A percentile compares a stretch with the other conserved stretches of the same genome.
Evolutionary conservation across 805 yeast species (phyloP).

Genomic region (Teunomyces stri): DNA sequence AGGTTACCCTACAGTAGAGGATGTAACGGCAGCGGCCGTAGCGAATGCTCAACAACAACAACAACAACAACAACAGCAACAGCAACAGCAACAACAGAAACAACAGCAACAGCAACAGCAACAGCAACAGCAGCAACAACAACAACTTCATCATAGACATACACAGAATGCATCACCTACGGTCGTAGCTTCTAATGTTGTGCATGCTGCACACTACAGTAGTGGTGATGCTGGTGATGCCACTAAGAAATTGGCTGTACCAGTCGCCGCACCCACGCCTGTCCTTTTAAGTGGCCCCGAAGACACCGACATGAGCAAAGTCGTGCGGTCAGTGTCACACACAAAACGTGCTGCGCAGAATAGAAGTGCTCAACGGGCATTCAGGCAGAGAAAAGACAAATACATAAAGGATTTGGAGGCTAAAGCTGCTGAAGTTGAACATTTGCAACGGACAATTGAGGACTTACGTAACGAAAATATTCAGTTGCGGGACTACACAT

Average conservation of each 20-base stretch:
- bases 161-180: conserved; percentile 3
- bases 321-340: conserved; percentile 48
- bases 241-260: background rate
- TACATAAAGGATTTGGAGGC: conserved; percentile 77
- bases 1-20: conserved; percentile 25
- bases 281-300: background rate
- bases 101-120: conserved; percentile 15
- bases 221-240: conserved; percentile 1
- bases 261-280: background rate
- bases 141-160: conserved; percentile 1
- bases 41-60: conserved; percentile 20
- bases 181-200: background rate
- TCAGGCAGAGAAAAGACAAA: conserved; percentile 78
- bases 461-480: conserved; percentile 67
- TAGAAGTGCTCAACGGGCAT: conserved; percentile 88
- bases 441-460: conserved; percentile 62
- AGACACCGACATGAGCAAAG: background rate
- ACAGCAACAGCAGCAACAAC: conserved; percentile 8
- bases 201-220: background rate
- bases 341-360: conserved; percentile 91
- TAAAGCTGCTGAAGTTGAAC: conserved; percentile 61
- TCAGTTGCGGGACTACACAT: conserved; percentile 68
- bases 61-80: conserved; percentile 12
- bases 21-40: conserved; percentile 25
- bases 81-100: conserved; percentile 8